Evolutionary conservation across 1,284 basidiomycete species (phyloP).

Genomic region (Marasmius fiardii): DNA sequence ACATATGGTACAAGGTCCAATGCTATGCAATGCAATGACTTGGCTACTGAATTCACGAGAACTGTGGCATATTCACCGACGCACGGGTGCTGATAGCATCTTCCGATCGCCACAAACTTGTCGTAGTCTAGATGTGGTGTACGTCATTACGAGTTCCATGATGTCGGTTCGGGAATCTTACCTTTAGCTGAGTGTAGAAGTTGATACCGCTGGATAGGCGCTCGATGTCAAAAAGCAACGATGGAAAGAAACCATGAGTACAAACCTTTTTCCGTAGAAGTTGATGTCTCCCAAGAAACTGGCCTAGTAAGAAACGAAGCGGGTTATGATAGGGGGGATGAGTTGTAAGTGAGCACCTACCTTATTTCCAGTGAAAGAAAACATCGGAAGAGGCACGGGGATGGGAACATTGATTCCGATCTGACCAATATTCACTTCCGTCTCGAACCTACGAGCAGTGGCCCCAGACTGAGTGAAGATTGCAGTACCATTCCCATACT

Average conservation of each 20-base stretch:
- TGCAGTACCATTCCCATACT: conserved; percentile 92
- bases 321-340: neutral
- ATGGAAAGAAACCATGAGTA: conserved; percentile 6
- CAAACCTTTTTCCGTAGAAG: conserved; percentile 84
- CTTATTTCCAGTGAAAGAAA: conserved; percentile 91
- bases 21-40: neutral
- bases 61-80: conserved; percentile 82
- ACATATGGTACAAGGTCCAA: neutral
- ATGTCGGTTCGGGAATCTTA: conserved; percentile 20
- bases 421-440: conserved; percentile 87
- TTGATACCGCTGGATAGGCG: conserved; percentile 62
- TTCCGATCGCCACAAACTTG: conserved; percentile 79
- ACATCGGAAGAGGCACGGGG: conserved; percentile 76
- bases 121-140: conserved; percentile 60
- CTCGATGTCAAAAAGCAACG: neutral
- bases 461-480: conserved; percentile 98
- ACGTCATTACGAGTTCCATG: conserved; percentile 1
- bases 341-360: conserved; percentile 27
- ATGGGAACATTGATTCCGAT: conserved; percentile 94
- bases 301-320: conserved; percentile 28
- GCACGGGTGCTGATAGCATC: conserved; percentile 78
- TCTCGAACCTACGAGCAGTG: conserved; percentile 92
- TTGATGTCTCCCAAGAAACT: conserved; percentile 83
- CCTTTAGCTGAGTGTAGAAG: conserved; percentile 91
- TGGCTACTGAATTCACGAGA: conserved; percentile 46